A percentile compares a stretch with the other conserved stretches of the same genome.
Evolutionary conservation across 1,284 basidiomycete species (phyloP).

Genomic region (Trichosporon faecale): DNA sequence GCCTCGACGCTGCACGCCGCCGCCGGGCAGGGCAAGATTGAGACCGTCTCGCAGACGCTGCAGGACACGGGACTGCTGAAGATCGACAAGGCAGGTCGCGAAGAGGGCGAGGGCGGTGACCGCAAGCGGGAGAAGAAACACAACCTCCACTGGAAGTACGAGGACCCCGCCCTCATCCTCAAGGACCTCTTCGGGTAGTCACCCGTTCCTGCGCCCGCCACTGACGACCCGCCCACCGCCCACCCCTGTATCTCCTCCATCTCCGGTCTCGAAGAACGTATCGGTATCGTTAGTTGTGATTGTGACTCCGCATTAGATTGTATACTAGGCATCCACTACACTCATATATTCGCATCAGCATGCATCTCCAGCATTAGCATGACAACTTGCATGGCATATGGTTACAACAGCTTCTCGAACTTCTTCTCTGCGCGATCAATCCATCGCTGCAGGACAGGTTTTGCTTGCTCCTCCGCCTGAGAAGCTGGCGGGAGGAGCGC

Average conservation of each 20-base stretch:
- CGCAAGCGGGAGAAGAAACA: slow-evolving; percentile 47
- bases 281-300: slow-evolving; percentile 1
- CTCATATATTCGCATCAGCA: slow-evolving; percentile 5
- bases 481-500: neutral
- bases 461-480: neutral
- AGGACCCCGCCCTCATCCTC: slow-evolving; percentile 51
- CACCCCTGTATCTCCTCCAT: neutral
- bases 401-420: slow-evolving; percentile 2
- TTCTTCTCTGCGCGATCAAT: neutral
- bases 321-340: slow-evolving; percentile 2
- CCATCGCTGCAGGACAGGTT: neutral
- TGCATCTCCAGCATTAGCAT: neutral
- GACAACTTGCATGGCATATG: neutral
- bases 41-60: slow-evolving; percentile 28
- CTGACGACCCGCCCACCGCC: too few relatives aligned
- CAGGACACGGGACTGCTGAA: slow-evolving; percentile 39
- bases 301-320: slow-evolving; percentile 3
- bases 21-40: slow-evolving; percentile 34
- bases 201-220: neutral
- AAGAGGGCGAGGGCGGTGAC: slow-evolving; percentile 29
- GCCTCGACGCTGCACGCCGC: slow-evolving; percentile 36
- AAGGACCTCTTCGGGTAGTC: slow-evolving; percentile 46
- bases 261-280: neutral
- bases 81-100: slow-evolving; percentile 41
- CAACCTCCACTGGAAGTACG: slow-evolving; percentile 52